Percentiles rank a stretch among this genome's conserved stretches.
Conservation (phyloP, 2,329 filamentous ascomycete species). For the Aspergillus felis region DNA sequence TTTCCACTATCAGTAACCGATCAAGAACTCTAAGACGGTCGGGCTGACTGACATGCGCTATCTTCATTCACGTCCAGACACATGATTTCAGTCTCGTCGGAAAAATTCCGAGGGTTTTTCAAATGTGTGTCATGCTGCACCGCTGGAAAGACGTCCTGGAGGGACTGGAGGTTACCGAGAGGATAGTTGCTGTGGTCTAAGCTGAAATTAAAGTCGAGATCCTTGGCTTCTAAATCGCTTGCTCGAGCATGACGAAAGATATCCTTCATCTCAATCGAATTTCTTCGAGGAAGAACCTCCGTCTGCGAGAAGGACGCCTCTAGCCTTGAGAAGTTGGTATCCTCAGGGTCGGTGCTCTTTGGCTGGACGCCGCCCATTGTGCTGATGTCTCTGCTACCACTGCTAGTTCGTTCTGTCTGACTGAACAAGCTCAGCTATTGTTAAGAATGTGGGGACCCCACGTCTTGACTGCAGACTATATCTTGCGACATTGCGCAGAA, state of each 20-base stretch:
- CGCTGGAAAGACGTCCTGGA: constrained; percentile 15
- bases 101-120: constrained; percentile 11
- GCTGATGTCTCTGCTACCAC: background rate
- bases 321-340: constrained; percentile 6
- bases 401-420: too few relatives aligned
- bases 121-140: constrained; percentile 13
- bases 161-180: constrained; percentile 9
- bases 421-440: too few relatives aligned
- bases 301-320: constrained; percentile 12
- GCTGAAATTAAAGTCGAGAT: constrained; percentile 11
- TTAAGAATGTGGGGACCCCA: too few relatives aligned
- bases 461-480: too few relatives aligned
- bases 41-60: background rate
- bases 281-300: constrained; percentile 8
- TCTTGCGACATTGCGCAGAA: too few relatives aligned
- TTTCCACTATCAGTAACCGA: background rate
- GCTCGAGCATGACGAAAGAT: constrained; percentile 8
- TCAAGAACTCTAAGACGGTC: background rate
- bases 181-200: constrained; percentile 9
- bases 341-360: background rate
- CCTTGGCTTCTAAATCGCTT: constrained; percentile 7
- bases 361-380: background rate
- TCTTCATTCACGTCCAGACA: constrained; percentile 6
- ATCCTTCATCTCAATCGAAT: constrained; percentile 11
- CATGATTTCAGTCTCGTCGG: constrained; percentile 5